Conservation (phyloP, 148 eudicot species). For the Chenopodium quinoa region DNA sequence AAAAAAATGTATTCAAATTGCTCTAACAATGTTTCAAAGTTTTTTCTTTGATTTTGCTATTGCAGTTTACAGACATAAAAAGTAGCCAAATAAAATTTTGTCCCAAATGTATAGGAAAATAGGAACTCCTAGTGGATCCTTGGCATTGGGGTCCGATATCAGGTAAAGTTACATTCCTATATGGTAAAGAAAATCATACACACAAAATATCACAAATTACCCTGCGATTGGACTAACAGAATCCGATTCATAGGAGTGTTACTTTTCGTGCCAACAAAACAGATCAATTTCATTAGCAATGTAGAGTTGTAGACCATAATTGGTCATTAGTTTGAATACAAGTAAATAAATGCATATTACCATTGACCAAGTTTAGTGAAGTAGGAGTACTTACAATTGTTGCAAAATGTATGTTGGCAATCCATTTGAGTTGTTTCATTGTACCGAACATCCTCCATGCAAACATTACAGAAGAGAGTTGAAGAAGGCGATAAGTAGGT, state of each 20-base stretch:
- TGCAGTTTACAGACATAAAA: background rate
- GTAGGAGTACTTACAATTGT: slow-evolving; percentile 46
- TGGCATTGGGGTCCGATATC: background rate
- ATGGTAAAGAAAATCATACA: too few relatives aligned
- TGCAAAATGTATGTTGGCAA: slow-evolving; percentile 74
- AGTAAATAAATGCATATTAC: background rate
- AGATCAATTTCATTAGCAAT: background rate
- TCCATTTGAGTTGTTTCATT: slow-evolving; percentile 58
- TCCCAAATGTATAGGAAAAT: background rate
- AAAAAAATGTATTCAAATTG: background rate
- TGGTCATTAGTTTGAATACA: background rate
- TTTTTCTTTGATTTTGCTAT: background rate
- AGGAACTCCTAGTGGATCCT: background rate
- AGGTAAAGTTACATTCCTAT: background rate
- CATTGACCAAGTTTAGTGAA: background rate
- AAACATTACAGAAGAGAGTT: slow-evolving; percentile 43
- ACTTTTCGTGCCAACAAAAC: background rate
- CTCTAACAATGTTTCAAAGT: background rate
- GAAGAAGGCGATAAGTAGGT: slow-evolving; percentile 29
- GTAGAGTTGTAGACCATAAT: background rate
- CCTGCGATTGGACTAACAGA: background rate
- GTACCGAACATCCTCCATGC: slow-evolving; percentile 53
- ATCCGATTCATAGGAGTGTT: background rate
- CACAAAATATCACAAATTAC: background rate
- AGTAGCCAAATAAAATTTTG: background rate